Evolutionary conservation across 805 yeast species (phyloP).

Genomic region (Ascoidea rubescens): DNA sequence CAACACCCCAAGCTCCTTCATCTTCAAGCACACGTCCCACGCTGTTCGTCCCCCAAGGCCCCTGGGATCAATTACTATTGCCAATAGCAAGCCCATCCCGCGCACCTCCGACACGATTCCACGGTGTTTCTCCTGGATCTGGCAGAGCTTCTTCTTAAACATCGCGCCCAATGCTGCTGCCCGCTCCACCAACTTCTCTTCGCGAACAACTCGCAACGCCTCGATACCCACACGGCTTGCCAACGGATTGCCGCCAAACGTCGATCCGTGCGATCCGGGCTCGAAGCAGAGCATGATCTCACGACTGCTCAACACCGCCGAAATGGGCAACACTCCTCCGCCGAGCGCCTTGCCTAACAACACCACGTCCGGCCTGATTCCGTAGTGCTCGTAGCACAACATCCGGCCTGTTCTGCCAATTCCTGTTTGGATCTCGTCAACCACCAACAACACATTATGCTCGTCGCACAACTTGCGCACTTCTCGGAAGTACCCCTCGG

Average conservation of each 20-base stretch:
- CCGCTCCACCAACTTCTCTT: conserved; percentile 75
- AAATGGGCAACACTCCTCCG: conserved; percentile 89
- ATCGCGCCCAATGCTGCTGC: conserved; percentile 57
- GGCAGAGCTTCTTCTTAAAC: conserved; percentile 43
- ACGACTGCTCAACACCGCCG: conserved; percentile 80
- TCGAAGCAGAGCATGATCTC: conserved; percentile 82
- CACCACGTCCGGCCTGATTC: conserved; percentile 67
- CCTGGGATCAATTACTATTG: conserved; percentile 77
- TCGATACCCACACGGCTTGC: conserved; percentile 90
- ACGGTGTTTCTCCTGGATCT: conserved; percentile 35
- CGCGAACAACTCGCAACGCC: conserved; percentile 79
- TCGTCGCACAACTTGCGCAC: conserved; percentile 67
- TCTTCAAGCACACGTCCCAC: conserved; percentile 86
- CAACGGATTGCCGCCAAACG: conserved; percentile 95
- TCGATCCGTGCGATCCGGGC: conserved; percentile 96
- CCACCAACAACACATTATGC: conserved; percentile 78
- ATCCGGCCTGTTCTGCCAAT: conserved; percentile 94
- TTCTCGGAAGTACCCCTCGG: conserved; percentile 57
- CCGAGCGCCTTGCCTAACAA: conserved; percentile 89
- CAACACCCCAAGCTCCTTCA: conserved; percentile 79
- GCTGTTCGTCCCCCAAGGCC: conserved; percentile 85
- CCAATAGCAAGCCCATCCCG: conserved; percentile 80
- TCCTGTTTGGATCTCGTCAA: conserved; percentile 97
- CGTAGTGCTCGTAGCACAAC: conserved; percentile 79
- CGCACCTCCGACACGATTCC: conserved; percentile 53